Evolutionary conservation across 2,329 filamentous ascomycete genomes (phyloP).

Genomic region (Trichoderma gracile): DNA sequence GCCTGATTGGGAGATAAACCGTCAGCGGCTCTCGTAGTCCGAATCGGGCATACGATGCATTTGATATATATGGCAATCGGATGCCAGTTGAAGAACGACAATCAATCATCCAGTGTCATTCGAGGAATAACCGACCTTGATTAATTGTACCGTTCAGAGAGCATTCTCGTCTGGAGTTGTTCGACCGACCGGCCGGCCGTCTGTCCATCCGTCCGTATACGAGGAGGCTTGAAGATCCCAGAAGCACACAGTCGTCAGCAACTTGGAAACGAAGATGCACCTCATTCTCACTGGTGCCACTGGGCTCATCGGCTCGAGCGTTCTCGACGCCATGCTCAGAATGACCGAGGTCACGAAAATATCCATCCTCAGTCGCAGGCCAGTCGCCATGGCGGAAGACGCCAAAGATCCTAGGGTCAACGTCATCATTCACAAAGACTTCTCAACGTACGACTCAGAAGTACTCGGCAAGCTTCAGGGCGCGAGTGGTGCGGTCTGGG

Average conservation of each 20-base stretch:
- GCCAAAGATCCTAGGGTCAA: constrained; percentile 14
- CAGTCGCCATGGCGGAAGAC: constrained; percentile 23
- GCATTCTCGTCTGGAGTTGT: background rate
- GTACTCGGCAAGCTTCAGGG: constrained; percentile 20
- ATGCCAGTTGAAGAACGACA: background rate
- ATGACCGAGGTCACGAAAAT: constrained; percentile 24
- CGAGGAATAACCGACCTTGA: background rate
- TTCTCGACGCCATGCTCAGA: constrained; percentile 25
- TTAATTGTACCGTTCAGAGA: background rate
- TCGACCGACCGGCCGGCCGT: background rate
- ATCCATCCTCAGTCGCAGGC: constrained; percentile 25
- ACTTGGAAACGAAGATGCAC: constrained; percentile 4
- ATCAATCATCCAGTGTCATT: background rate
- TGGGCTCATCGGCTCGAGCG: constrained; percentile 23
- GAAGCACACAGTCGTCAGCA: background rate
- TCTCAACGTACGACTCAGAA: constrained; percentile 19
- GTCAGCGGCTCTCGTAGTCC: constrained; percentile 3
- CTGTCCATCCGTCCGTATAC: background rate
- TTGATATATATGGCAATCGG: background rate
- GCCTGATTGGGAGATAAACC: background rate
- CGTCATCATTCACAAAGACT: constrained; percentile 26
- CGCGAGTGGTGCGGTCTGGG: constrained; percentile 25
- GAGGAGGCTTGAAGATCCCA: background rate
- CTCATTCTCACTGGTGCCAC: constrained; percentile 26
- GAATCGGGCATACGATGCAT: background rate